Evolutionary conservation across 1,284 basidiomycete genomes (phyloP).

Genomic region (Ceratobasidium sp.): DNA sequence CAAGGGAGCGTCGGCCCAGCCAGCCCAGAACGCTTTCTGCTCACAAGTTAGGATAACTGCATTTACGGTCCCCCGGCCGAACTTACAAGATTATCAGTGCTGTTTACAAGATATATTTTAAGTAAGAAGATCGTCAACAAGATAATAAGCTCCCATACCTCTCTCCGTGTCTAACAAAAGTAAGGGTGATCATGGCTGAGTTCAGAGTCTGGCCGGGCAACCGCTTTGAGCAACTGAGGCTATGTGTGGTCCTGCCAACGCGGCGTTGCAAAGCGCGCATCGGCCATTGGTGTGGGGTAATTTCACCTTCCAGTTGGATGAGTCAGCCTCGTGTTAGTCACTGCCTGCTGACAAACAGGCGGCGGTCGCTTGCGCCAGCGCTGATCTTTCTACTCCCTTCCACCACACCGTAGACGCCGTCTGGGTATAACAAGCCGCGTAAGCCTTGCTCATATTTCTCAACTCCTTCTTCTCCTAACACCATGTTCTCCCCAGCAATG

Average conservation of each 20-base stretch:
- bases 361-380: slow-evolving; percentile 24
- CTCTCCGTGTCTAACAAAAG: slow-evolving; percentile 80
- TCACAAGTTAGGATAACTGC: slow-evolving; percentile 43
- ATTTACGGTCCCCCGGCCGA: slow-evolving; percentile 56
- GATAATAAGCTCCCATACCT: slow-evolving; percentile 74
- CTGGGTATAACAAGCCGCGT: slow-evolving; percentile 46
- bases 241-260: slow-evolving; percentile 24
- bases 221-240: slow-evolving; percentile 28
- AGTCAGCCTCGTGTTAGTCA: slow-evolving; percentile 1
- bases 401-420: slow-evolving; percentile 47
- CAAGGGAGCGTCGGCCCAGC: slow-evolving; percentile 77
- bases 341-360: slow-evolving; percentile 5
- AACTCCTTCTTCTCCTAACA: slow-evolving; percentile 50
- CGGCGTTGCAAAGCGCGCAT: slow-evolving; percentile 15
- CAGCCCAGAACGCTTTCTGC: slow-evolving; percentile 76
- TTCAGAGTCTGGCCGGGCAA: neutral
- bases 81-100: slow-evolving; percentile 35
- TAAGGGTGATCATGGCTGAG: slow-evolving; percentile 60
- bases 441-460: slow-evolving; percentile 1
- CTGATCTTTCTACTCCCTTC: slow-evolving; percentile 46
- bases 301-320: slow-evolving; percentile 44
- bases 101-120: slow-evolving; percentile 15
- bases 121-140: slow-evolving; percentile 55
- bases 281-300: slow-evolving; percentile 1
- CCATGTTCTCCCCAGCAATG: slow-evolving; percentile 56